Evolutionary conservation across 805 yeast species (phyloP), one percentile per base, ranked within the genome.

Genomic region (Metschnikowia santaceciliae): DNA sequence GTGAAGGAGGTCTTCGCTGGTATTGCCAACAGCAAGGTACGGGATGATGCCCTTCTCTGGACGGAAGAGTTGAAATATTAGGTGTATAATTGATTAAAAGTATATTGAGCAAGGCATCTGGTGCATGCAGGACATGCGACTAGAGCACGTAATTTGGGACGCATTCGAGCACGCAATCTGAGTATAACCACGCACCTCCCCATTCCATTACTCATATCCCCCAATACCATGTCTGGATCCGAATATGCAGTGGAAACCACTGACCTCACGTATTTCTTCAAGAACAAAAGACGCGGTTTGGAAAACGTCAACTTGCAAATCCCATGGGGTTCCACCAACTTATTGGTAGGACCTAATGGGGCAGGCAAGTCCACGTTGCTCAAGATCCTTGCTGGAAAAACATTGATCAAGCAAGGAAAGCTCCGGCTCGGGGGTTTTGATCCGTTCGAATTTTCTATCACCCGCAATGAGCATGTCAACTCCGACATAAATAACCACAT

Each of bases 281-380:
- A 77, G 48, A 72, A 78, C 3, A 76, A 78, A 46, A 79, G 88
- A 2, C 48, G 58, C 17, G 96, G 96, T 0, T 72, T 94, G 14
- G 77, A 78, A 32, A 76, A 88, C 43, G 78, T 92, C 54, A 73
- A 76, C 35, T 61, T 94, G 38, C 58, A 71, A 11, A 76, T 94
- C 19, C 82, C 84, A 0, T 81, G 86, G 77, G 83, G 86, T 6
- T 80, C 92, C 1, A 78, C 96, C 53, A 82, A 91, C 10, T 72
- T 94, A 34, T 67, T 94, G 6, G 77, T 94, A 22, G 99, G 99
- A 0, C 96, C 98, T 11, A 91, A 91, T 61, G 99, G 99, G 17
- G 98, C 99, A 0, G 98, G 99, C 4, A 94, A 94, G 66, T 88
- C 97, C 1, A 94, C 99, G 0, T 66, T 94, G 40, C 74, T 94